Evolutionary conservation across 2,329 filamentous ascomycete species (phyloP).

Genomic region (Fusarium albosuccineum): DNA sequence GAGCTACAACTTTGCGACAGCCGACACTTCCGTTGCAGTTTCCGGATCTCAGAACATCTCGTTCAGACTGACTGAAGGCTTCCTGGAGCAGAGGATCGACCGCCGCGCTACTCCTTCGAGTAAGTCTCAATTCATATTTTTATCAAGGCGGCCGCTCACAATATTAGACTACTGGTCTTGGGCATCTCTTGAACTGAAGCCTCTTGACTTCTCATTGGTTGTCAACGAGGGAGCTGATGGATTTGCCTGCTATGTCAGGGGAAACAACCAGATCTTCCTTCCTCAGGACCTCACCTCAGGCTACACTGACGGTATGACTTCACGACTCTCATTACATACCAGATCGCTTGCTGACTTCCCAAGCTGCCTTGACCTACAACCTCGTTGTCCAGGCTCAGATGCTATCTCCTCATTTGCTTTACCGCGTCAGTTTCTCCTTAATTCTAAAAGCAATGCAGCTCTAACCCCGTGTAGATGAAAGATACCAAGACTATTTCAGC

Average conservation of each 20-base stretch:
- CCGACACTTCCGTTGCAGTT: slow-evolving; percentile 8
- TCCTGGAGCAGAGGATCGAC: slow-evolving; percentile 20
- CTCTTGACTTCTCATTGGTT: slow-evolving; percentile 18
- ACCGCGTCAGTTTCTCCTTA: neutral
- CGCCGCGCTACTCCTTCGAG: slow-evolving; percentile 12
- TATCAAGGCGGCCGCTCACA: neutral
- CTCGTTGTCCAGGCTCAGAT: neutral
- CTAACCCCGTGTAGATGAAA: slow-evolving; percentile 3
- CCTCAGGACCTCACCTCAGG: slow-evolving; percentile 14
- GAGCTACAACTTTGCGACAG: slow-evolving; percentile 13
- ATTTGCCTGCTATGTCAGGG: slow-evolving; percentile 17
- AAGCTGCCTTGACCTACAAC: slow-evolving; percentile 2
- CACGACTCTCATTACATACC: no score
- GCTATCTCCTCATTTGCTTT: slow-evolving; percentile 5
- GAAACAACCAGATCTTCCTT: slow-evolving; percentile 24
- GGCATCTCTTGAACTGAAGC: slow-evolving; percentile 8
- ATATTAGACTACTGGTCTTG: slow-evolving; percentile 13
- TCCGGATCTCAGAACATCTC: slow-evolving; percentile 23
- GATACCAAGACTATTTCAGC: neutral
- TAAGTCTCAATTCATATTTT: neutral
- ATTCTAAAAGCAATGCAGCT: neutral
- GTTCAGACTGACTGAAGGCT: slow-evolving; percentile 9
- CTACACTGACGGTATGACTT: slow-evolving; percentile 18
- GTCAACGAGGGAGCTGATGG: slow-evolving; percentile 16
- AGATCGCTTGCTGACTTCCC: neutral